Evolutionary conservation across 2,329 filamentous ascomycete genomes (phyloP).

Genomic region (Ophiocordyceps robertsii): DNA sequence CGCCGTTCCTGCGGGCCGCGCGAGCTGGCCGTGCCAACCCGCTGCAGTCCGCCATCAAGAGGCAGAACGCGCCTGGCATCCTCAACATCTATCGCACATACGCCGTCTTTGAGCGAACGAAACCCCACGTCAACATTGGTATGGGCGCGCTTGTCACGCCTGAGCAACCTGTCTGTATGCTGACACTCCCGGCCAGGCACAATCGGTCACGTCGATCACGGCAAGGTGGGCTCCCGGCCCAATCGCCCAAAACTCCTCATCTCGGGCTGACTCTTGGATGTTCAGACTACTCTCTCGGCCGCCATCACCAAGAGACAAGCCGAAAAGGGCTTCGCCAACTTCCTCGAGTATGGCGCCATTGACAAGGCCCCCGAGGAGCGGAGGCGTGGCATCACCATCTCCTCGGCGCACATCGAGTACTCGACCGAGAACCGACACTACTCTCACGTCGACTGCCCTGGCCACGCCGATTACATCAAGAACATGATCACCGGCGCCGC

Average conservation of each 20-base stretch:
- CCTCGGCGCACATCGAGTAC: slow-evolving; percentile 97
- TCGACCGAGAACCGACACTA: slow-evolving; percentile 89
- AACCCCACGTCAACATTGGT: slow-evolving; percentile 99
- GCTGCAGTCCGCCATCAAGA: slow-evolving; percentile 55
- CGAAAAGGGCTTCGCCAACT: slow-evolving; percentile 85
- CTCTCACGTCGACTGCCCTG: slow-evolving; percentile 98
- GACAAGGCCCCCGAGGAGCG: slow-evolving; percentile 99
- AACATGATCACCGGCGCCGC: slow-evolving; percentile 99
- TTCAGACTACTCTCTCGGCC: slow-evolving; percentile 87
- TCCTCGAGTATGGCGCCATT: slow-evolving; percentile 94
- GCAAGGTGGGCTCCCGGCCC: slow-evolving; percentile 54
- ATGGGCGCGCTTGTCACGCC: slow-evolving; percentile 14
- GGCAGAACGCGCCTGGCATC: slow-evolving; percentile 48
- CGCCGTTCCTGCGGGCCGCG: slow-evolving; percentile 71
- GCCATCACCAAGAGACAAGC: slow-evolving; percentile 98
- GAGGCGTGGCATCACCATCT: slow-evolving; percentile 99
- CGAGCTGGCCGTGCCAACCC: slow-evolving; percentile 62
- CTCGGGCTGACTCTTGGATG: slow-evolving; percentile 5
- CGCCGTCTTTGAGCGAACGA: slow-evolving; percentile 69
- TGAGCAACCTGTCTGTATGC: neutral
- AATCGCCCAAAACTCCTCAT: neutral
- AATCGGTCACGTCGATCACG: slow-evolving; percentile 99
- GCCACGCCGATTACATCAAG: slow-evolving; percentile 99
- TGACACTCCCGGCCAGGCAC: slow-evolving; percentile 44
- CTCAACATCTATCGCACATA: slow-evolving; percentile 54